Conservation (phyloP, 306 rosid genomes). For the Rosa chinensis region DNA sequence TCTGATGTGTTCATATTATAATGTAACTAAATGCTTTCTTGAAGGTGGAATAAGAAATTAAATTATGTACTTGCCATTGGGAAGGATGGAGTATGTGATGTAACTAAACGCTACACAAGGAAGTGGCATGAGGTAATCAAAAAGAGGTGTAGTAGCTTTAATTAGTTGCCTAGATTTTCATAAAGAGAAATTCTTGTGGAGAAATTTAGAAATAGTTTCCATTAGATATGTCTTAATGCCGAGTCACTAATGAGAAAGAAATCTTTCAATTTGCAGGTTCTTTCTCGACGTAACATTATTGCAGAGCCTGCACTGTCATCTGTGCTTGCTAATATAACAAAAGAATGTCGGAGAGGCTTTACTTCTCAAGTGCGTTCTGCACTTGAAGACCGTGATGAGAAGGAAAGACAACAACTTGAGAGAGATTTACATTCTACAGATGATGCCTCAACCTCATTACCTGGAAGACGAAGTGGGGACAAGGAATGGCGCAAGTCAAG, state of each 20-base stretch:
- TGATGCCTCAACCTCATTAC: conserved; percentile 63
- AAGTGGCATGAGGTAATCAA: conserved; percentile 81
- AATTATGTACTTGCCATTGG: conserved; percentile 71
- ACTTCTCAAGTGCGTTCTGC: conserved; percentile 52
- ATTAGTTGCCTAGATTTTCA: conserved; percentile 1
- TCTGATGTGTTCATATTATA: conserved; percentile 1
- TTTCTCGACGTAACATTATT: conserved; percentile 60
- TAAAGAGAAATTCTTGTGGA: background rate
- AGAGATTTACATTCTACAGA: conserved; percentile 50
- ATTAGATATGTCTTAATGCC: background rate
- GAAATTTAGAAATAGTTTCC: background rate
- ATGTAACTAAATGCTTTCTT: conserved; percentile 9
- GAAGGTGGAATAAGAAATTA: conserved; percentile 86
- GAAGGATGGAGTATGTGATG: conserved; percentile 78
- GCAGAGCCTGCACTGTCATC: conserved; percentile 61
- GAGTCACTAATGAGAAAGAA: conserved; percentile 10
- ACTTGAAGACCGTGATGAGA: conserved; percentile 63
- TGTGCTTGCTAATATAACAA: conserved; percentile 48
- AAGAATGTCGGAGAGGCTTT: conserved; percentile 57
- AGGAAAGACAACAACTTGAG: conserved; percentile 66
- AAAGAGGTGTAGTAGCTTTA: background rate
- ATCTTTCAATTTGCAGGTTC: conserved; percentile 49
- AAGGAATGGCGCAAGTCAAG: conserved; percentile 91
- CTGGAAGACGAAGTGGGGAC: conserved; percentile 91
- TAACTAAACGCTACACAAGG: conserved; percentile 90